Base-by-base conservation (phyloP, 306 rosid species). In the Neltuma alba region DNA sequence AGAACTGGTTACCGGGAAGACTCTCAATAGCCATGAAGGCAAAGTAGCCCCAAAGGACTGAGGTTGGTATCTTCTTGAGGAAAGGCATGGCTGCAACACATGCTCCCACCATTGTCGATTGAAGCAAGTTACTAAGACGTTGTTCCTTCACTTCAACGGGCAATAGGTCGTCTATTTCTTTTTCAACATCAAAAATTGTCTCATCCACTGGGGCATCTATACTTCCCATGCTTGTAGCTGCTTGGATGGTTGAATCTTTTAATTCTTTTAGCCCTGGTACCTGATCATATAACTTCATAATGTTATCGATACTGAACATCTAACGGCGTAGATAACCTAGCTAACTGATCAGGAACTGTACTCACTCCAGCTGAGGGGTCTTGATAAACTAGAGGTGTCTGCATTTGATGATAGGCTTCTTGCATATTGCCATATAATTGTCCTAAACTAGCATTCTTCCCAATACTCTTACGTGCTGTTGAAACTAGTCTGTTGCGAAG, bases 21-120 rank as follows among this genome's bases (percentile, higher is more conserved):
- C 97, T 96, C 82, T 96, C 99, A 45, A 96, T 96, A 3, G 99
- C 99, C 99, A 96, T 96, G 86, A 88, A 96, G 48, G 99, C 99
- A 58, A 96, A 96, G 85, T 96, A 96, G 38, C 99, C 99, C 99
- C 99, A 96, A 5, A 96, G 96, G 77, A 96, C 98, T n/a, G 99
- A 91, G 37, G 99, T 96, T 18, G 99, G 99, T 21, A 96, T 96
- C 88, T 20, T 93, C 85, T 96, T 96, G 44, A 96, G 89, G 72
- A 96, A 3, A 25, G 99, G 99, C 99, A 96, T 96, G 83, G 99
- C 99, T 38, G 99, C 97, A 66, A 96, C 92, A 57, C 99, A 96
- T 69, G 88, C 98, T 80, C 93, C 99, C 4, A 93, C 98, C 98
- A 96, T 86, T 64, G 44, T 20, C 18, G 99, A 79, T 82, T 96